A percentile compares a stretch with the other conserved stretches of the same genome.
Evolutionary conservation across 2,329 filamentous ascomycete genomes (phyloP).

Genomic region (Nemania bipapillata): DNA sequence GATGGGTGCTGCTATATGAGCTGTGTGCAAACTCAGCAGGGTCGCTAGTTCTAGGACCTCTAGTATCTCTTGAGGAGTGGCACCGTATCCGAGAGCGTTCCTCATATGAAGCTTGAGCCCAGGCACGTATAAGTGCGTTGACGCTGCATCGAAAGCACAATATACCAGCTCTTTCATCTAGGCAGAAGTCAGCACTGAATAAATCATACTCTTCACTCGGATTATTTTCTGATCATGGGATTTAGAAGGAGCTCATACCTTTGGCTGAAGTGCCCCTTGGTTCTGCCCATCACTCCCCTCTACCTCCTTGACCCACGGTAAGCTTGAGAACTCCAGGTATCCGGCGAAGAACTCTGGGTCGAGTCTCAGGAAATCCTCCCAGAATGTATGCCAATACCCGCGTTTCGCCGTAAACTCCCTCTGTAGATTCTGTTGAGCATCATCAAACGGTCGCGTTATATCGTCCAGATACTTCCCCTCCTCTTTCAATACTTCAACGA

Average conservation of each 20-base stretch:
- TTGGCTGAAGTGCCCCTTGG: constrained; percentile 55
- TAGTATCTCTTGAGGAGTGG: constrained; percentile 59
- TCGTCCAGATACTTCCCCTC: constrained; percentile 49
- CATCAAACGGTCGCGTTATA: constrained; percentile 52
- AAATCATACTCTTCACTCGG: neutral
- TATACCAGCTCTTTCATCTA: constrained; percentile 60
- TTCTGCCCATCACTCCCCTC: constrained; percentile 26
- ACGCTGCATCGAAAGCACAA: constrained; percentile 60
- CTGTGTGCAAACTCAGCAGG: constrained; percentile 47
- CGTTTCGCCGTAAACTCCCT: constrained; percentile 58
- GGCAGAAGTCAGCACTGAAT: neutral
- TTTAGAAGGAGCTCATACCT: constrained; percentile 46
- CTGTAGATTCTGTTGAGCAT: constrained; percentile 54
- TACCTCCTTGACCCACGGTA: constrained; percentile 55
- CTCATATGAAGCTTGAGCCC: constrained; percentile 61
- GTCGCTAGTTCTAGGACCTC: constrained; percentile 60
- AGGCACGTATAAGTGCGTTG: constrained; percentile 60
- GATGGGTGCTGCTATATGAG: constrained; percentile 49
- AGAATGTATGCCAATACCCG: constrained; percentile 60
- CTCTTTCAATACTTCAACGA: constrained; percentile 60
- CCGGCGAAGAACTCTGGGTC: constrained; percentile 61
- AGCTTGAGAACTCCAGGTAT: constrained; percentile 58
- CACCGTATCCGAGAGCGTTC: constrained; percentile 60
- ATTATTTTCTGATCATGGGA: neutral
- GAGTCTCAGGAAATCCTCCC: constrained; percentile 58